A percentile compares a stretch with the other conserved stretches of the same genome.
These are phyloP conservation scores for Puccinia hordei DNA, from an alignment of 1,284 basidiomycete species.

Conservation along the genomic window DNA sequence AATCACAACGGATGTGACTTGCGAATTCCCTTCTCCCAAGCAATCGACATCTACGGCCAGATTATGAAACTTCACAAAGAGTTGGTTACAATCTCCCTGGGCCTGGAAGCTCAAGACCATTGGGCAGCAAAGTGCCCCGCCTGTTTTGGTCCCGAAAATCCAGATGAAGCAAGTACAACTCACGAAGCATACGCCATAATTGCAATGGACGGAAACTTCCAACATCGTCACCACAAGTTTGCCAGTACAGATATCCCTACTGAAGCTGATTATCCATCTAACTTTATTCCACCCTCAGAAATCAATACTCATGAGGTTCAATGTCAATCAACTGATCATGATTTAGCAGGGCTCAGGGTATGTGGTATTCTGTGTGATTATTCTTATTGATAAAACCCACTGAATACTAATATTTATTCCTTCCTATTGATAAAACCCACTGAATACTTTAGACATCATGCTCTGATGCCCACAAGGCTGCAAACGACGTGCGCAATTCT, in stretches of 20 bases:
- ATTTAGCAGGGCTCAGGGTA: background rate
- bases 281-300: constrained; percentile 2
- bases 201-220: background rate
- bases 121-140: background rate
- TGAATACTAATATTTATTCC: no score
- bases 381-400: no score
- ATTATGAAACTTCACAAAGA: background rate
- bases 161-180: background rate
- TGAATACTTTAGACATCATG: background rate
- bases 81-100: background rate
- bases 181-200: background rate
- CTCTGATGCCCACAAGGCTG: constrained; percentile 3
- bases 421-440: background rate
- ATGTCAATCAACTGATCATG: background rate
- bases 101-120: background rate
- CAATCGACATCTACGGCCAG: background rate
- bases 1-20: background rate
- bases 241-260: constrained; percentile 5
- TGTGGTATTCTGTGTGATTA: no score
- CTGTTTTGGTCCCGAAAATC: constrained; percentile 9
- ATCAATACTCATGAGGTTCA: constrained; percentile 6
- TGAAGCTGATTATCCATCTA: background rate
- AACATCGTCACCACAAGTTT: background rate
- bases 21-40: background rate
- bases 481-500: constrained; percentile 4